phyloP scores from a whole-genome alignment of 116 monocot species.

The Zostera marina region DNA sequence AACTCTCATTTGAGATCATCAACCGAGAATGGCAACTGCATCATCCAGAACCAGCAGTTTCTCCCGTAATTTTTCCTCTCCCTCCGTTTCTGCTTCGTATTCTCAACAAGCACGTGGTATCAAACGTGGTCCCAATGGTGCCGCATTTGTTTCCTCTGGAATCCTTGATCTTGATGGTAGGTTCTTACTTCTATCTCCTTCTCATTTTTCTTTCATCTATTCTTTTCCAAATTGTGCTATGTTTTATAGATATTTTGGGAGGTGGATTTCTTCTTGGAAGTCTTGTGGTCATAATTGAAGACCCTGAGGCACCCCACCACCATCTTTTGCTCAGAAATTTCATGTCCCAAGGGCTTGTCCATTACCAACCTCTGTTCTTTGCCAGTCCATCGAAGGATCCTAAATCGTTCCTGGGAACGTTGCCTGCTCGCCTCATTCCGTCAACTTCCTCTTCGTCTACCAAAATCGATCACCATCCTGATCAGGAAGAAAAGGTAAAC shows the following conservation, averaged over 20 bases:
- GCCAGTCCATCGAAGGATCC: conserved; percentile 49
- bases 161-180: conserved; percentile 64
- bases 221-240: not conserved
- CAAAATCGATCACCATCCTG: not conserved
- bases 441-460: conserved; percentile 7
- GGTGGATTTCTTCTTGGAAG: conserved; percentile 75
- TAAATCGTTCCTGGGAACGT: conserved; percentile 61
- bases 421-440: conserved; percentile 38
- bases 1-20: too few species aligned
- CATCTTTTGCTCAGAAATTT: conserved; percentile 66
- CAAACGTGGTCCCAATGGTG: conserved; percentile 21
- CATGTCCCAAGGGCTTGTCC: conserved; percentile 84
- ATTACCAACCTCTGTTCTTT: conserved; percentile 63
- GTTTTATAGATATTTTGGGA: conserved; percentile 42
- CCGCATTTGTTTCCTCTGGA: conserved; percentile 51
- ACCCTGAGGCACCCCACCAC: conserved; percentile 84
- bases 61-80: conserved; percentile 6
- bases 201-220: not conserved
- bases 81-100: not conserved
- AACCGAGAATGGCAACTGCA: too few species aligned
- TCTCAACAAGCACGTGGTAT: conserved; percentile 5
- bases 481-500: conserved; percentile 2
- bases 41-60: conserved; percentile 4
- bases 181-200: not conserved
- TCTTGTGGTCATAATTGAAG: conserved; percentile 85